A percentile compares a stretch with the other conserved stretches of the same genome.
phyloP scores from a whole-genome alignment of 1,284 basidiomycete species.

The Cutaneotrichosporon dermatis region DNA sequence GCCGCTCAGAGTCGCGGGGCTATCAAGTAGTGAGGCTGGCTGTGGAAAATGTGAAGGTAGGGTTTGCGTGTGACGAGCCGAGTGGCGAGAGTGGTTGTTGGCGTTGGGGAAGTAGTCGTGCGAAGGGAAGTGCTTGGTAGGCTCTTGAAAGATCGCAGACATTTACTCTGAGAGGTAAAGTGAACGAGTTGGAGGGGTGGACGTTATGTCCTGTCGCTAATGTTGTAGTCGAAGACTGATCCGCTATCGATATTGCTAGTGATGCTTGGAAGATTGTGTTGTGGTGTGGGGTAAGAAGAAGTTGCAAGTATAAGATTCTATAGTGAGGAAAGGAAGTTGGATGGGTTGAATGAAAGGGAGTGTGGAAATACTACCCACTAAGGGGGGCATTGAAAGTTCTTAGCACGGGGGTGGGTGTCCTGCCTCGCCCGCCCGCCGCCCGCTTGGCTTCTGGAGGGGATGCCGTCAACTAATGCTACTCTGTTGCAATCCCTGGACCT shows the following conservation, averaged over 20 bases:
- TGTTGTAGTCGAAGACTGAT: too few species aligned
- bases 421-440: too few species aligned
- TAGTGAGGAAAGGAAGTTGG: too few species aligned
- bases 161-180: background rate
- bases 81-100: constrained; percentile 14
- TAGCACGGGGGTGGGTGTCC: too few species aligned
- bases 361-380: too few species aligned
- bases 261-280: background rate
- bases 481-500: too few species aligned
- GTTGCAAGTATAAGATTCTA: too few species aligned
- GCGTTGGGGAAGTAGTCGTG: constrained; percentile 7
- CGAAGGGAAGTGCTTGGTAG: background rate
- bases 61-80: constrained; percentile 14
- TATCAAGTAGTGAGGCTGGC: constrained; percentile 25
- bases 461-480: too few species aligned
- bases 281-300: background rate
- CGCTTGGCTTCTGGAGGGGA: too few species aligned
- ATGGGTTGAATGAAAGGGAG: too few species aligned
- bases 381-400: too few species aligned
- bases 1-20: constrained; percentile 6
- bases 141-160: constrained; percentile 5
- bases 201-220: background rate
- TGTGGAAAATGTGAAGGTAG: constrained; percentile 13
- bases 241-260: background rate
- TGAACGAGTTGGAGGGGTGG: background rate